Conservation (phyloP, 768 basidiomycete species). For the Mycena belliarum region DNA sequence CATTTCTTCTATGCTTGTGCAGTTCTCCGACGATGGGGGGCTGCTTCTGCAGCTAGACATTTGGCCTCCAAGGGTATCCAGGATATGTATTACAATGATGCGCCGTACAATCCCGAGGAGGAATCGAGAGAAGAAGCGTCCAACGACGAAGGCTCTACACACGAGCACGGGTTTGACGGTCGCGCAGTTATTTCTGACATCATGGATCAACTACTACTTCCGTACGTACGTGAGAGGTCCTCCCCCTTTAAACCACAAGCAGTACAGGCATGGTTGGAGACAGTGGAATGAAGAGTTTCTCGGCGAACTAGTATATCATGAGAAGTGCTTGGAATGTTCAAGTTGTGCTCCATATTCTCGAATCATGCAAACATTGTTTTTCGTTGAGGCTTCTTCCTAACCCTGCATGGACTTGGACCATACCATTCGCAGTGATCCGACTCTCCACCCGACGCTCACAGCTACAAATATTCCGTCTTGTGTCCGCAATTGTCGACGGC, state of each 20-base stretch:
- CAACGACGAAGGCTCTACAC: neutral
- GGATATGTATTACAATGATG: neutral
- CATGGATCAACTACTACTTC: neutral
- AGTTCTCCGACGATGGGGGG: neutral
- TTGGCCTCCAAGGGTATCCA: neutral
- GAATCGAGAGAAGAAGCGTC: neutral
- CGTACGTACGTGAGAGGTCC: neutral
- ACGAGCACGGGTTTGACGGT: neutral
- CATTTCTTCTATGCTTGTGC: neutral
- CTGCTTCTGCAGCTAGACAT: neutral
- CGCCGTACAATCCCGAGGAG: neutral
- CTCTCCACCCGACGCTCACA: no score
- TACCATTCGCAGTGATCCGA: no score
- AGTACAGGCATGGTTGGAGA: no score
- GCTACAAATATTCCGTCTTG: no score
- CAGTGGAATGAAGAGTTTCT: no score
- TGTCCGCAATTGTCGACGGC: no score
- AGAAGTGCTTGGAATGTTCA: no score
- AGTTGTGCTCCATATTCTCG: no score
- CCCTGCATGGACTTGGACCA: no score
- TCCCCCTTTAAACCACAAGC: neutral
- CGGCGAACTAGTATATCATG: no score
- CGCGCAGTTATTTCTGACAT: neutral
- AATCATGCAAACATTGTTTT: no score
- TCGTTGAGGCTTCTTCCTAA: no score